These are phyloP conservation scores for Xeromyces bisporus DNA, from an alignment of 495 filamentous ascomycete genomes.

Conservation along the genomic window DNA sequence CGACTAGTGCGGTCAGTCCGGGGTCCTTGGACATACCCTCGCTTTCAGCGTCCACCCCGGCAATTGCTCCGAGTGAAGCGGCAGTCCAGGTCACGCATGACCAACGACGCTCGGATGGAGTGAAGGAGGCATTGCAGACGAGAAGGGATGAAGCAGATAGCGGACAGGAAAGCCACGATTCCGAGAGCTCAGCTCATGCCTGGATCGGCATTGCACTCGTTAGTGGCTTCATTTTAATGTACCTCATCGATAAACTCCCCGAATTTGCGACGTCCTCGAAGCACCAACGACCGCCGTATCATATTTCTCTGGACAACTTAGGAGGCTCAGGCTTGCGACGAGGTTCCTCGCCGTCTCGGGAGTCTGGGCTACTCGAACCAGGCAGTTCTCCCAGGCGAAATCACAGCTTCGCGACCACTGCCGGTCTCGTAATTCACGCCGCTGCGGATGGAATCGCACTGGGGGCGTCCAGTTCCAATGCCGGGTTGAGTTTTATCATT, in stretches of 20 bases:
- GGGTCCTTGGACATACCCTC: background rate
- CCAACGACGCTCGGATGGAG: conserved; percentile 3
- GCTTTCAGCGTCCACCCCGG: background rate
- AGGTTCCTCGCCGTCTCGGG: conserved; percentile 31
- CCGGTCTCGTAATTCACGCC: conserved; percentile 88
- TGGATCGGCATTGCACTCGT: conserved; percentile 77
- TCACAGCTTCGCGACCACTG: conserved; percentile 56
- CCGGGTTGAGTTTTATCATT: conserved; percentile 68
- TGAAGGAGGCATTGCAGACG: conserved; percentile 3
- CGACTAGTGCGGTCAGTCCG: conserved; percentile 3
- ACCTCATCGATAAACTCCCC: conserved; percentile 80
- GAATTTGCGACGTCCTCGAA: conserved; percentile 44
- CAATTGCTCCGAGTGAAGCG: conserved; percentile 1
- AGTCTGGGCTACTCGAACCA: conserved; percentile 22
- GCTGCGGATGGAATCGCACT: conserved; percentile 94
- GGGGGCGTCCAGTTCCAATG: conserved; percentile 64
- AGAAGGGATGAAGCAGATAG: conserved; percentile 17
- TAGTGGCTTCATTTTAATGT: conserved; percentile 90
- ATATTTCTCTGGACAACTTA: conserved; percentile 73
- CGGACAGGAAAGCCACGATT: conserved; percentile 10
- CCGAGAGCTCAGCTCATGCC: conserved; percentile 40
- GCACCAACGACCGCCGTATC: conserved; percentile 36
- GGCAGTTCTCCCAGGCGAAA: conserved; percentile 15
- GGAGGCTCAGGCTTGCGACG: conserved; percentile 36
- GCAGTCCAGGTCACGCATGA: conserved; percentile 2